Percentiles rank a stretch among this genome's conserved stretches.
Evolutionary conservation across 1,284 basidiomycete genomes (phyloP).

Genomic region (Leccinum fuscescens): DNA sequence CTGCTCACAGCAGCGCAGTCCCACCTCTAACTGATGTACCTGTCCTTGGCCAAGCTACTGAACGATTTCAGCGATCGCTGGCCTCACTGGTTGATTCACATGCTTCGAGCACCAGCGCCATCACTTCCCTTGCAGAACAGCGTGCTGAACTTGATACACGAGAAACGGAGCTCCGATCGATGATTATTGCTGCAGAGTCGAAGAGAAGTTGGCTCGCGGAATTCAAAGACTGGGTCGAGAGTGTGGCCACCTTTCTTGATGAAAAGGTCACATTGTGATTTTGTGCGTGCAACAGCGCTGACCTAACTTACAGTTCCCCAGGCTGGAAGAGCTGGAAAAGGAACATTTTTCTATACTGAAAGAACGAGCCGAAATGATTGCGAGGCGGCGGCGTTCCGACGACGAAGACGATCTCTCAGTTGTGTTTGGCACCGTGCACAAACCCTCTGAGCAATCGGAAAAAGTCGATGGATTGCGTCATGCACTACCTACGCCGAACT

Average conservation of each 20-base stretch:
- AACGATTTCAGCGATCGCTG: constrained; percentile 62
- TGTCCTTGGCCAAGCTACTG: constrained; percentile 52
- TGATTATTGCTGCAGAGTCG: constrained; percentile 76
- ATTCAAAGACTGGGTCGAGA: constrained; percentile 86
- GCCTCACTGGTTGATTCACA: constrained; percentile 71
- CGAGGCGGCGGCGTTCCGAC: constrained; percentile 65
- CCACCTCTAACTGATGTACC: constrained; percentile 60
- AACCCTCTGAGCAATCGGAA: constrained; percentile 36
- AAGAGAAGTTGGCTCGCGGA: constrained; percentile 87
- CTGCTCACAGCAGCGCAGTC: constrained; percentile 43
- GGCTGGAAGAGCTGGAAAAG: constrained; percentile 82
- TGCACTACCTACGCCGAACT: constrained; percentile 45
- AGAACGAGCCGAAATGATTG: constrained; percentile 73
- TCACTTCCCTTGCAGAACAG: constrained; percentile 67
- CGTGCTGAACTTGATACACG: constrained; percentile 68
- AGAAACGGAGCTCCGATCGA: constrained; percentile 76
- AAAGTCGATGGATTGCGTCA: constrained; percentile 69
- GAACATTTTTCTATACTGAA: constrained; percentile 73
- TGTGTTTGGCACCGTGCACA: constrained; percentile 62
- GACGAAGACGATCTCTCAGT: constrained; percentile 80
- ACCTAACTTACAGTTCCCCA: constrained; percentile 64
- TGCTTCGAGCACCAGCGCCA: constrained; percentile 58
- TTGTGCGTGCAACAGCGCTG: background rate
- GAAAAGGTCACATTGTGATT: constrained; percentile 67
- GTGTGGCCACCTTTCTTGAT: constrained; percentile 84